These are phyloP conservation scores for Talaromyces sp. DNA, from an alignment of 2,329 filamentous ascomycete genomes.

Conservation along the genomic window DNA sequence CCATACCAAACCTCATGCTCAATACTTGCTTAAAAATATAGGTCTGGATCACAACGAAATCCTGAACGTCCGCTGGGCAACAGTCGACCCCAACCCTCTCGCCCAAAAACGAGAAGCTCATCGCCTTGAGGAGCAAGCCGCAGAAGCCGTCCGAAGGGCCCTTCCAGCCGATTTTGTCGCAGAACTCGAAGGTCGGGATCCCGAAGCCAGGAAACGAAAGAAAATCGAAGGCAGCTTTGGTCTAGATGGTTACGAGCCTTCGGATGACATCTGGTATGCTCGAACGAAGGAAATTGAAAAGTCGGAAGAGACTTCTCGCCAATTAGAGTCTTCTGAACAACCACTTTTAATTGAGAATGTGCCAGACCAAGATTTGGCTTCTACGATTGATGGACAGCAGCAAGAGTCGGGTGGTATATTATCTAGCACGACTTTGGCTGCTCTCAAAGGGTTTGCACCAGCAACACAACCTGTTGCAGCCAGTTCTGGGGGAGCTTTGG, in stretches of 20 bases:
- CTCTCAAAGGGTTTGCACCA: constrained; percentile 58
- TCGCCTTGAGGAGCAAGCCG: constrained; percentile 90
- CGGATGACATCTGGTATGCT: constrained; percentile 90
- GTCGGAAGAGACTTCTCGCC: constrained; percentile 50
- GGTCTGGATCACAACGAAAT: constrained; percentile 84
- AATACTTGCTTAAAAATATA: neutral
- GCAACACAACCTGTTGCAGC: constrained; percentile 44
- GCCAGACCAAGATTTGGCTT: constrained; percentile 32
- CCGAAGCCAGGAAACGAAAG: constrained; percentile 79
- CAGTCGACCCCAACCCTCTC: constrained; percentile 90
- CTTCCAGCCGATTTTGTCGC: constrained; percentile 87
- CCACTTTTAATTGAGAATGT: constrained; percentile 46
- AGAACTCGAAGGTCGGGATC: constrained; percentile 87
- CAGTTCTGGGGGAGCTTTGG: constrained; percentile 63
- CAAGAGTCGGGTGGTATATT: constrained; percentile 67
- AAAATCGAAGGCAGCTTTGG: constrained; percentile 88
- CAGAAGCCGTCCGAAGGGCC: constrained; percentile 83
- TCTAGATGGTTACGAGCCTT: constrained; percentile 85
- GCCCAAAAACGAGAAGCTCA: constrained; percentile 87
- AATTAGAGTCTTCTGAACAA: constrained; percentile 46
- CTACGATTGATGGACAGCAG: constrained; percentile 27
- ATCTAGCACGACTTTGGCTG: constrained; percentile 75
- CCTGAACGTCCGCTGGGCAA: constrained; percentile 95
- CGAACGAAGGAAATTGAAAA: constrained; percentile 67
- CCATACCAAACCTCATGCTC: no score